Percentiles rank a stretch among this genome's conserved stretches.
Evolutionary conservation across 177 flowering plant genomes (phyloP).

Genomic region (Vitis hybrid): DNA sequence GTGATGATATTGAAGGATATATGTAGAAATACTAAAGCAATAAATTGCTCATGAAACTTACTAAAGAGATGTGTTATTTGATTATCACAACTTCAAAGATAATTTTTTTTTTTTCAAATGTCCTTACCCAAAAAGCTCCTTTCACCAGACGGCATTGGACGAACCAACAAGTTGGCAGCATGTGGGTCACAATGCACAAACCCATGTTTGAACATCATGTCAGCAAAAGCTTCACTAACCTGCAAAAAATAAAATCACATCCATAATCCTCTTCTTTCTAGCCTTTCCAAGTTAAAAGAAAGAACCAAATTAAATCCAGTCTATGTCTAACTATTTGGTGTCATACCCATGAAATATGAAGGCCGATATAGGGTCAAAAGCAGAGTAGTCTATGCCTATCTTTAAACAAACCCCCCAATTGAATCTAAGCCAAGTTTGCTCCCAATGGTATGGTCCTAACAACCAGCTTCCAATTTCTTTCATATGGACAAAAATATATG

Average conservation of each 20-base stretch:
- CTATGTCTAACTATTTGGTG: background rate
- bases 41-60: too few species aligned
- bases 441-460: background rate
- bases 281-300: too few species aligned
- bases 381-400: background rate
- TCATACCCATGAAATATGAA: background rate
- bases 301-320: too few species aligned
- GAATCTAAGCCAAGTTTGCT: background rate
- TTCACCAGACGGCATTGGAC: conserved; percentile 65
- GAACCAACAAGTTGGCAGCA: conserved; percentile 89
- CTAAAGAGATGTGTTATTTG: too few species aligned
- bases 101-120: too few species aligned
- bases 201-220: conserved; percentile 96
- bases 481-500: too few species aligned
- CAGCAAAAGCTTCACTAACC: conserved; percentile 92
- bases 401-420: background rate
- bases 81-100: too few species aligned
- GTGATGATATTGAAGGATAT: too few species aligned
- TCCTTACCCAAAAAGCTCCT: conserved; percentile 61
- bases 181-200: conserved; percentile 99
- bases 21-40: too few species aligned
- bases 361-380: background rate
- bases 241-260: conserved; percentile 27
- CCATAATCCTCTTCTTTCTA: background rate
- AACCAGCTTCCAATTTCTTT: background rate